phyloP scores from a whole-genome alignment of 1,284 basidiomycete genomes.

The Sanghuangporus baumii region DNA sequence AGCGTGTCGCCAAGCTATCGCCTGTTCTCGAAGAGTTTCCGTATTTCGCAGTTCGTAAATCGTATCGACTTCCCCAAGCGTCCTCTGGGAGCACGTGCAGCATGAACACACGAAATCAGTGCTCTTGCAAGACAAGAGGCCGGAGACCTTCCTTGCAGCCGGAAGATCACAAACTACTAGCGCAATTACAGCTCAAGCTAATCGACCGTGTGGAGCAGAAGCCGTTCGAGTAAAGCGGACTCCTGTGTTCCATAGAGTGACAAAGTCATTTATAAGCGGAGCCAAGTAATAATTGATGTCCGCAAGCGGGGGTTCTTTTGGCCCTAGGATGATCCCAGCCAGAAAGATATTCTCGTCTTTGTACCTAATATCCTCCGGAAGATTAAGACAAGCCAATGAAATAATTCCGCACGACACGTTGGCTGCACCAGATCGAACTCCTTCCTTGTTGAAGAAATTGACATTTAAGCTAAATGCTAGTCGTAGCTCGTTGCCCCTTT shows the following conservation, averaged over 20 bases:
- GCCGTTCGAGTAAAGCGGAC: constrained; percentile 21
- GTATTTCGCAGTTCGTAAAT: constrained; percentile 1
- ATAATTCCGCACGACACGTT: constrained; percentile 30
- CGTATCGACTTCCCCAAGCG: constrained; percentile 17
- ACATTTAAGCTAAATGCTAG: too few species aligned
- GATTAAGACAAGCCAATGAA: constrained; percentile 28
- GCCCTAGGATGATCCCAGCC: constrained; percentile 25
- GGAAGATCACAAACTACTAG: constrained; percentile 25
- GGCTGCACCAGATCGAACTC: constrained; percentile 28
- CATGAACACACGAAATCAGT: constrained; percentile 19
- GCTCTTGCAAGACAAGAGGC: constrained; percentile 15
- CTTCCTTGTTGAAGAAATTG: too few species aligned
- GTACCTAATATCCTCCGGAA: constrained; percentile 25
- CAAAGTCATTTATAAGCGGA: constrained; percentile 27
- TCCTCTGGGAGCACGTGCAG: constrained; percentile 15
- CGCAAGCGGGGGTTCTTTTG: constrained; percentile 22
- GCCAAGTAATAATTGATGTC: constrained; percentile 27
- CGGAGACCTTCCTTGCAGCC: constrained; percentile 26
- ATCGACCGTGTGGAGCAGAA: constrained; percentile 21
- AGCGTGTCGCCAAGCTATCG: constrained; percentile 21
- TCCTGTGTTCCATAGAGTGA: constrained; percentile 27
- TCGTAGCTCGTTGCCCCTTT: too few species aligned
- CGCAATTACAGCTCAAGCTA: neutral
- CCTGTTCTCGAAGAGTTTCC: constrained; percentile 16
- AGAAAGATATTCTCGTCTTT: constrained; percentile 25